Evolutionary conservation across 2,329 filamentous ascomycete species (phyloP).

Genomic region (Trichoderma arundinaceum): DNA sequence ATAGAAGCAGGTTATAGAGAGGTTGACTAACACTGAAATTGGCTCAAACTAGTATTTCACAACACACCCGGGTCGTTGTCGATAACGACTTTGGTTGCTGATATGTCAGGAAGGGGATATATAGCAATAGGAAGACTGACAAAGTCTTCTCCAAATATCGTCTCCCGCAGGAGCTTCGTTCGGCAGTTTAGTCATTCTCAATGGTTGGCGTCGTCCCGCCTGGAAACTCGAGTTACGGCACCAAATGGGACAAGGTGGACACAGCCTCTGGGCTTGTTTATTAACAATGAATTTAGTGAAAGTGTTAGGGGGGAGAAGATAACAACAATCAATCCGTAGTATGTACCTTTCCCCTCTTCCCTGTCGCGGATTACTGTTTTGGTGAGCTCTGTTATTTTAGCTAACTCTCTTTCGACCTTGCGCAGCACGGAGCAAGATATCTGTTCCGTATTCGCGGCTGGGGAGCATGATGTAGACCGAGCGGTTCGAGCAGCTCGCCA

Average conservation of each 20-base stretch:
- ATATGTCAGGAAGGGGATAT: background rate
- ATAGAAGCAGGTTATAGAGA: background rate
- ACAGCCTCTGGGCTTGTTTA: conserved; percentile 79
- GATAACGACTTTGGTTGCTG: background rate
- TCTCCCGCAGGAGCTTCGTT: background rate
- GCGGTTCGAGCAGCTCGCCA: conserved; percentile 72
- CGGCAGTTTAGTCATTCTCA: conserved; percentile 14
- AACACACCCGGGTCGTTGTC: background rate
- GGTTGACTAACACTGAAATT: background rate
- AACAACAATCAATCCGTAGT: conserved; percentile 72
- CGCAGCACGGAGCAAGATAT: conserved; percentile 67
- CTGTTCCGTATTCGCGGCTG: conserved; percentile 71
- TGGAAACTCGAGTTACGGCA: conserved; percentile 67
- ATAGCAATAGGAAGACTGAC: background rate
- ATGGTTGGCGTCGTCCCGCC: conserved; percentile 3
- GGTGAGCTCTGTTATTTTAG: conserved; percentile 41
- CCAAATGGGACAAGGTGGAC: conserved; percentile 76
- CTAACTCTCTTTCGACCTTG: background rate
- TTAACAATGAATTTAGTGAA: conserved; percentile 80
- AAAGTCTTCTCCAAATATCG: background rate
- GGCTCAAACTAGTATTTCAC: background rate
- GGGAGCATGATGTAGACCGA: conserved; percentile 68
- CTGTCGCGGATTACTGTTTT: conserved; percentile 74
- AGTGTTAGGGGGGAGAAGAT: conserved; percentile 69
- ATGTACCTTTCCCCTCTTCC: conserved; percentile 42